Conservation (phyloP, 78 protist genomes). For the Chrysochromulina tobinii region DNA sequence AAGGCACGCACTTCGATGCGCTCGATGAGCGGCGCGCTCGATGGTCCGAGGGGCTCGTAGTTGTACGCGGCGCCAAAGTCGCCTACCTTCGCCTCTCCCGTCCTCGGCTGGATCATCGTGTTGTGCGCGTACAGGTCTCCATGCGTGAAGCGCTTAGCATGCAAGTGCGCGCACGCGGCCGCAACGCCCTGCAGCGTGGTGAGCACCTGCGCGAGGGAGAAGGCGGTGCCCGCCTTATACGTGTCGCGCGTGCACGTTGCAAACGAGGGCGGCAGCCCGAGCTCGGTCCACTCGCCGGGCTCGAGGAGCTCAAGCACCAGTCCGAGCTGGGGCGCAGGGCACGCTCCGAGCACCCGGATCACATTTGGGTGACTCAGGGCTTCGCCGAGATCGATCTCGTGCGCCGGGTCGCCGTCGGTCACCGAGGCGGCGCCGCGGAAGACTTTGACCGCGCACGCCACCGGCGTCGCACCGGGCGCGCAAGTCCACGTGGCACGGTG, state of each 20-base stretch:
- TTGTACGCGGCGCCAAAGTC: background rate
- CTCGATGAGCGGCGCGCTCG: background rate
- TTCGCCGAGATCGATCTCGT: background rate
- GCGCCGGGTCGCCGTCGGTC: slow-evolving; percentile 1
- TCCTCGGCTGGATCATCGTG: background rate
- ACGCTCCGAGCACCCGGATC: background rate
- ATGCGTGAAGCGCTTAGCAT: background rate
- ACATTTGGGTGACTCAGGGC: background rate
- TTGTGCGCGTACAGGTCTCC: slow-evolving; percentile 19
- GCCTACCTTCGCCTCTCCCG: background rate
- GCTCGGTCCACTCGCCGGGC: background rate
- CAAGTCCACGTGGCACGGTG: background rate
- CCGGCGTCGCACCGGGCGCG: background rate
- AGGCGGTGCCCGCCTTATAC: background rate
- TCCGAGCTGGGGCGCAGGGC: background rate
- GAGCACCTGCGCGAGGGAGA: background rate
- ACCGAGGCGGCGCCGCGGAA: background rate
- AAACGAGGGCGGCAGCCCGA: slow-evolving; percentile 21
- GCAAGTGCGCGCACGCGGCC: background rate
- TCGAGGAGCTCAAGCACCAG: background rate
- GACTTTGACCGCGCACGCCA: background rate
- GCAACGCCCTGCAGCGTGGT: background rate
- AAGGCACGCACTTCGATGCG: background rate
- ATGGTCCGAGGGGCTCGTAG: background rate
- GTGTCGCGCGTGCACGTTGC: slow-evolving; percentile 43